Percentiles rank a stretch among this genome's conserved stretches.
Conservation (phyloP, 73 alveolate genomes). For the Strombidium stylifer region DNA sequence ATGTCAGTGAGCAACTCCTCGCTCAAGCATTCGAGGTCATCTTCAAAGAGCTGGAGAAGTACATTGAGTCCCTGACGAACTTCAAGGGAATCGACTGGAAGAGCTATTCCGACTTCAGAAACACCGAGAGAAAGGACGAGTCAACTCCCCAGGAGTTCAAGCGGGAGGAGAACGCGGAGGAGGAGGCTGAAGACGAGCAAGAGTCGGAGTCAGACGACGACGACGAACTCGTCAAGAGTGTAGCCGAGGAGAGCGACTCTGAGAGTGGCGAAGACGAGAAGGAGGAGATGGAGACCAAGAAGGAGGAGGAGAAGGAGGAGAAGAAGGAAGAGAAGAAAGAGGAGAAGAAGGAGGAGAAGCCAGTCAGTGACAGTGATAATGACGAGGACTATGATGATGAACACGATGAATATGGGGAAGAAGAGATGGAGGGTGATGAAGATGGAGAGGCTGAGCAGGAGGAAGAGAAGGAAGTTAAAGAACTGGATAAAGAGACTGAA, state of each 20-base stretch:
- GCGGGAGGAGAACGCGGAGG: constrained; percentile 3
- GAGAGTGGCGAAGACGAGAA: constrained; percentile 31
- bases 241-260: constrained; percentile 28
- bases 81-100: constrained; percentile 68
- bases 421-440: background rate
- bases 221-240: constrained; percentile 32
- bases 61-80: constrained; percentile 33
- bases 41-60: constrained; percentile 57
- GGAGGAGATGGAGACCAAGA: constrained; percentile 18
- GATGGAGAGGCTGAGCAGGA: constrained; percentile 16
- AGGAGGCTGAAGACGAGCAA: constrained; percentile 20
- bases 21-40: constrained; percentile 52
- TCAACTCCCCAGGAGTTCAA: constrained; percentile 16
- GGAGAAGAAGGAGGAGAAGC: constrained; percentile 14
- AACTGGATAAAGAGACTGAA: constrained; percentile 35
- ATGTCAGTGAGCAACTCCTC: constrained; percentile 33
- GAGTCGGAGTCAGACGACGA: constrained; percentile 21
- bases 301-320: constrained; percentile 24
- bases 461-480: constrained; percentile 33
- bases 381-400: background rate
- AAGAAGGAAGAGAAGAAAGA: constrained; percentile 25
- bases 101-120: constrained; percentile 39
- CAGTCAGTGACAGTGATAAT: background rate
- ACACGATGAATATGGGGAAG: background rate
- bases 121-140: constrained; percentile 28